phyloP scores from a whole-genome alignment of 2,329 filamentous ascomycete species.

The Aureobasidium sp. region DNA sequence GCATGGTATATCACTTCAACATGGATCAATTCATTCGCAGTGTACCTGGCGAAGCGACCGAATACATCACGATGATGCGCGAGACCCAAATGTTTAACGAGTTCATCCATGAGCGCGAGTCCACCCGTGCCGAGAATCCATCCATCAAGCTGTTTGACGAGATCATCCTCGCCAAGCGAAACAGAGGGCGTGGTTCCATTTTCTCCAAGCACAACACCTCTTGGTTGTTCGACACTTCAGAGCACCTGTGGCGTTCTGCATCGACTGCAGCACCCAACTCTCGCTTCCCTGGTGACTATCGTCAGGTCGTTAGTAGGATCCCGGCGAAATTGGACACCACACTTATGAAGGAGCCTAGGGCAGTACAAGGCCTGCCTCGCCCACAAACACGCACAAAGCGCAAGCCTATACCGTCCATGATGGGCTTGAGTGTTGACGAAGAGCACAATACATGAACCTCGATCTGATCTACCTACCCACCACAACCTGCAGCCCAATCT shows the following conservation, averaged over 20 bases:
- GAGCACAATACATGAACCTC: background rate
- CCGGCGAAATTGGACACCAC: constrained; percentile 77
- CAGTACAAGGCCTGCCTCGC: constrained; percentile 77
- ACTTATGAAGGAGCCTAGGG: constrained; percentile 84
- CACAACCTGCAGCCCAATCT: background rate
- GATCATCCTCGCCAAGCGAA: constrained; percentile 70
- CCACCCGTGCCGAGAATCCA: constrained; percentile 51
- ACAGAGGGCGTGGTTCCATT: constrained; percentile 56
- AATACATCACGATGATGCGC: constrained; percentile 54
- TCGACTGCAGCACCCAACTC: constrained; percentile 48
- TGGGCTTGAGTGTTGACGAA: constrained; percentile 19
- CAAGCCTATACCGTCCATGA: constrained; percentile 40
- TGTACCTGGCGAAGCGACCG: constrained; percentile 54
- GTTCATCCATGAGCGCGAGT: constrained; percentile 76
- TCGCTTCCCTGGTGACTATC: constrained; percentile 47
- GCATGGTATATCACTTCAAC: constrained; percentile 55
- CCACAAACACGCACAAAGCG: constrained; percentile 40
- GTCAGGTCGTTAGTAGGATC: constrained; percentile 46
- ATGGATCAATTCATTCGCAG: constrained; percentile 58
- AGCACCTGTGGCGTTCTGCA: constrained; percentile 70
- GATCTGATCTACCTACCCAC: background rate
- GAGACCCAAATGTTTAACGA: constrained; percentile 69
- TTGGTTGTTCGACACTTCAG: constrained; percentile 63
- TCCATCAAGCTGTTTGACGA: constrained; percentile 72
- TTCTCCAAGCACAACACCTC: constrained; percentile 52